Percentiles rank a stretch among this genome's conserved stretches.
These are phyloP conservation scores for Karstenula rhodostoma DNA, from an alignment of 2,329 filamentous ascomycete species.

Conservation along the genomic window DNA sequence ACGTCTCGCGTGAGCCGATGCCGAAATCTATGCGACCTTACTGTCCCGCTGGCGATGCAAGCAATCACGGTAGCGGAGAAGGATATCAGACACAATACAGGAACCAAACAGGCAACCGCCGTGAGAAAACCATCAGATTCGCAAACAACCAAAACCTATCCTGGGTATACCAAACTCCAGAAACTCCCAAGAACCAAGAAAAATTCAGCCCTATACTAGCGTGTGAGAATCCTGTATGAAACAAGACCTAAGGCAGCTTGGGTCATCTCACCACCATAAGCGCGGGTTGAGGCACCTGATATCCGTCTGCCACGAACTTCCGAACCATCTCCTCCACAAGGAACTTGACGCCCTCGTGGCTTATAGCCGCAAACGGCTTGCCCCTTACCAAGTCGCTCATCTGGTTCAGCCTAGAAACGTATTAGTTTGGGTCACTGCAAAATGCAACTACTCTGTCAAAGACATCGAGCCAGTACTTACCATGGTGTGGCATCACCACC, in stretches of 20 bases:
- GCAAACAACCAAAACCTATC: background rate
- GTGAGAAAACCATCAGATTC: background rate
- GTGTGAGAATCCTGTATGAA: background rate
- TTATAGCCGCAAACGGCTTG: conserved; percentile 8
- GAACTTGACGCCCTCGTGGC: conserved; percentile 9
- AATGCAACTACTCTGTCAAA: background rate
- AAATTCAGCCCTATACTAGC: background rate
- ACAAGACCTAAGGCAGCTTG: background rate
- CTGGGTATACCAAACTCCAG: background rate
- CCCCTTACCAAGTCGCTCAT: conserved; percentile 5
- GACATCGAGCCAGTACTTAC: background rate
- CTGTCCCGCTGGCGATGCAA: background rate
- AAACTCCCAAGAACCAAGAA: background rate
- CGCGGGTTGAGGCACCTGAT: background rate
- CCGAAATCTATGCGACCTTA: background rate
- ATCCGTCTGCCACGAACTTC: background rate
- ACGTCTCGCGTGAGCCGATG: too few relatives aligned
- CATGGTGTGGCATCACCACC: conserved; percentile 7
- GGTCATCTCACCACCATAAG: background rate
- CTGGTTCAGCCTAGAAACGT: background rate
- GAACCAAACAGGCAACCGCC: background rate
- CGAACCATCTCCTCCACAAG: conserved; percentile 2
- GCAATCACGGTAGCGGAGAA: background rate
- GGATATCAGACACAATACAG: background rate
- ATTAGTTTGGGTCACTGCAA: too few relatives aligned